A percentile compares a stretch with the other conserved stretches of the same genome.
Evolutionary conservation across 2,329 filamentous ascomycete species (phyloP).

Genomic region (Cordyceps militaris): DNA sequence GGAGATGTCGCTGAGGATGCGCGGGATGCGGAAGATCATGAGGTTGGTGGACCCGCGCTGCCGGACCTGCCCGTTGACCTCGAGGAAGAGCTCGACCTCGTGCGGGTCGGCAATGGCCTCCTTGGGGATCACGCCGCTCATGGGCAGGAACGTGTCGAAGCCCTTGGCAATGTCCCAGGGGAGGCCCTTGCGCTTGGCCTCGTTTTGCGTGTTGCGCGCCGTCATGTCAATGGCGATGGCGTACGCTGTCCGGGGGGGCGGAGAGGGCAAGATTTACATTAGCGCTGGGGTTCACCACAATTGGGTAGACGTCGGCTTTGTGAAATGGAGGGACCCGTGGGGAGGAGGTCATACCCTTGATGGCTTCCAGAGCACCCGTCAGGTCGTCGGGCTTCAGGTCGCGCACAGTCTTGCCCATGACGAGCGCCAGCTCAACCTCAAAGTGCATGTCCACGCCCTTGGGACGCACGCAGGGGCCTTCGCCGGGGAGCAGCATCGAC

Average conservation of each 20-base stretch:
- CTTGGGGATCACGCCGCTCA: slow-evolving; percentile 76
- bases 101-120: slow-evolving; percentile 77
- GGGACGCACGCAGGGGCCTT: slow-evolving; percentile 75
- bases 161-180: slow-evolving; percentile 97
- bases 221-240: slow-evolving; percentile 95
- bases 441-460: slow-evolving; percentile 82
- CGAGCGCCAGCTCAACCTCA: slow-evolving; percentile 86
- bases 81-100: slow-evolving; percentile 77
- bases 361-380: slow-evolving; percentile 70
- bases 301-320: too few relatives aligned
- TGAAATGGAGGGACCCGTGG: not conserved
- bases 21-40: slow-evolving; percentile 88
- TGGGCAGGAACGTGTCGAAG: slow-evolving; percentile 93
- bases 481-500: slow-evolving; percentile 71
- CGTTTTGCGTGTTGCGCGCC: slow-evolving; percentile 87
- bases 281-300: too few relatives aligned
- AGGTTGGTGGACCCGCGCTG: slow-evolving; percentile 87
- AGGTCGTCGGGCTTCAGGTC: slow-evolving; percentile 71
- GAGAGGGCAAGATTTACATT: not conserved
- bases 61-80: slow-evolving; percentile 69
- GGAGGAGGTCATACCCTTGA: slow-evolving; percentile 55
- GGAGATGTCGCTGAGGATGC: slow-evolving; percentile 84
- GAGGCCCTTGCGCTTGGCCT: slow-evolving; percentile 93
- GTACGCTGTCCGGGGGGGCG: slow-evolving; percentile 54
- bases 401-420: slow-evolving; percentile 74